Conservation (phyloP, 306 rosid genomes). For the Cyamopsis tetragonoloba region DNA sequence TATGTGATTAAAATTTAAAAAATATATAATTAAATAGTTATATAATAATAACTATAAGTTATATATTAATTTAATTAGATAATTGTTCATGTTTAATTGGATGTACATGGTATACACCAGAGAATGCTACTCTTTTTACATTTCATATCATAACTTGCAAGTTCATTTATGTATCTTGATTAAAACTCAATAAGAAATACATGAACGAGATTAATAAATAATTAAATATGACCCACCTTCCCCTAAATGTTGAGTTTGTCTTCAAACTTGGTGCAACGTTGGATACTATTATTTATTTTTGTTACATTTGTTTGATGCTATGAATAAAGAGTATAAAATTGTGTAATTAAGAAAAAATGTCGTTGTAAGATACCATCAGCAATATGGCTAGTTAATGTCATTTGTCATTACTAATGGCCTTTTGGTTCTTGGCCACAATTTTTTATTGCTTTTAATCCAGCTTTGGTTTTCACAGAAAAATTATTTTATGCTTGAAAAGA, state of each 20-base stretch:
- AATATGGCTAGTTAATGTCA: neutral
- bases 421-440: neutral
- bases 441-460: neutral
- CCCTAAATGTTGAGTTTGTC: slow-evolving; percentile 31
- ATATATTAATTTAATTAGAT: too few relatives aligned
- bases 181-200: neutral
- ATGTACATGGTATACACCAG: too few relatives aligned
- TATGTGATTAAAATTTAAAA: too few relatives aligned
- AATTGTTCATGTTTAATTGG: too few relatives aligned
- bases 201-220: neutral
- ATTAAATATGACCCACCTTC: neutral
- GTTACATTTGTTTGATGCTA: slow-evolving; percentile 5
- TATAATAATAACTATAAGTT: too few relatives aligned
- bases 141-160: neutral
- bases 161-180: neutral
- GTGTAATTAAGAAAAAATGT: neutral
- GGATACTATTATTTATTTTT: slow-evolving; percentile 5
- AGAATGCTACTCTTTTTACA: too few relatives aligned
- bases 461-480: neutral
- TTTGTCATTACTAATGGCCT: slow-evolving; percentile 23
- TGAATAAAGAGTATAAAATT: slow-evolving; percentile 1
- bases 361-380: slow-evolving; percentile 9
- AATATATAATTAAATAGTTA: too few relatives aligned
- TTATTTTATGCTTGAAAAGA: neutral
- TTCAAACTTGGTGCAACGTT: neutral